A percentile compares a stretch with the other conserved stretches of the same genome.
Evolutionary conservation across 2,329 filamentous ascomycete species (phyloP).

Genomic region (Blastomyces emzantsi): DNA sequence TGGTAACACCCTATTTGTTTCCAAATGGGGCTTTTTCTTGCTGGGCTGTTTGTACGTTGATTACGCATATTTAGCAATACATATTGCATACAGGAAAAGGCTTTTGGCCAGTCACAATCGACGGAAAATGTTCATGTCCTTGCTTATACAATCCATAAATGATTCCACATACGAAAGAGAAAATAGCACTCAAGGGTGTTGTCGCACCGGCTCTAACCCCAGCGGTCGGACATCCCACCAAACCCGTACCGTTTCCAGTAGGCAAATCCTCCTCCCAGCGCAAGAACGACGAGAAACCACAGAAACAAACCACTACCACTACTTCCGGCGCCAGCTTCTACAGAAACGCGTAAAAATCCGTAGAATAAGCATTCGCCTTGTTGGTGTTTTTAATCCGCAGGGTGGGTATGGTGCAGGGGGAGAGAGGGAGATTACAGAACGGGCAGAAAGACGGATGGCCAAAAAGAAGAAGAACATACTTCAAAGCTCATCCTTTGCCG

Average conservation of each 20-base stretch:
- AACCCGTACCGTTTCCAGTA: constrained; percentile 1
- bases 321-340: background rate
- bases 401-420: too few species aligned
- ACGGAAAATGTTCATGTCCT: background rate
- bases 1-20: background rate
- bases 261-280: background rate
- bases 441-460: background rate
- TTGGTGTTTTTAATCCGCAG: background rate
- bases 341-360: background rate
- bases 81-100: background rate
- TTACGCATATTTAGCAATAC: background rate
- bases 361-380: background rate
- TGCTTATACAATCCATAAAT: background rate
- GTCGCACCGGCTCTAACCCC: background rate
- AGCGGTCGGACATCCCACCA: background rate
- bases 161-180: background rate
- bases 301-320: background rate
- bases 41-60: background rate
- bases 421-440: background rate
- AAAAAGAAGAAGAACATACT: constrained; percentile 4
- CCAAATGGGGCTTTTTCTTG: background rate
- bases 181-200: background rate
- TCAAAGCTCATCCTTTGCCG: constrained; percentile 43
- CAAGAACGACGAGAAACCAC: background rate
- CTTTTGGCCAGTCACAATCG: background rate